These are phyloP conservation scores for Sporobolus alterniflorus DNA, from an alignment of 202 grass and related monocot species.

Conservation along the genomic window DNA sequence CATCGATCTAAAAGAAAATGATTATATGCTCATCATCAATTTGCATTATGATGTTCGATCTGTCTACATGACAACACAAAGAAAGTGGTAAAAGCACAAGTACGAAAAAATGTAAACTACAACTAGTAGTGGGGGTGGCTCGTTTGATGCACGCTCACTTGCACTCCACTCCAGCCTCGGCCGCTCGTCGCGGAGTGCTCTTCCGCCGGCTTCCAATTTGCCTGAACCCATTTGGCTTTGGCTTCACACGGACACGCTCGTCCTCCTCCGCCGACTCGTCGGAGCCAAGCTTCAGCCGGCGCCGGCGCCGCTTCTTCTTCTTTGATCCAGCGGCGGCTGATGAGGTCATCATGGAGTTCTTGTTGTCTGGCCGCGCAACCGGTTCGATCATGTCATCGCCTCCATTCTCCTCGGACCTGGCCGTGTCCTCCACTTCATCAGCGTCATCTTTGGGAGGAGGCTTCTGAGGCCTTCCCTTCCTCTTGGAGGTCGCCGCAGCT, in stretches of 20 bases:
- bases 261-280: constrained; percentile 30
- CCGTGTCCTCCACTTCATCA: constrained; percentile 44
- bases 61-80: not conserved
- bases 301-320: constrained; percentile 35
- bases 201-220: constrained; percentile 79
- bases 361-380: not conserved
- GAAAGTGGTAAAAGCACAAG: not conserved
- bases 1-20: too few species aligned
- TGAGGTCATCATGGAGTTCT: not conserved
- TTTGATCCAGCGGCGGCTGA: constrained; percentile 45
- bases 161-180: constrained; percentile 68
- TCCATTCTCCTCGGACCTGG: constrained; percentile 22
- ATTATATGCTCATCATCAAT: not conserved
- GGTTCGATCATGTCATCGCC: not conserved
- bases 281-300: constrained; percentile 21
- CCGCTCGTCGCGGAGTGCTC: constrained; percentile 80
- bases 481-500: constrained; percentile 35
- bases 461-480: constrained; percentile 59
- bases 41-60: not conserved
- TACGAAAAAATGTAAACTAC: not conserved
- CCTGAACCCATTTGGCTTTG: constrained; percentile 58
- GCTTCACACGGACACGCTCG: not conserved
- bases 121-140: not conserved
- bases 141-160: constrained; percentile 11
- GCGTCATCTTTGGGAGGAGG: constrained; percentile 41